phyloP scores from a whole-genome alignment of 148 eudicot species.

The Vaccinium macrocarpon region DNA sequence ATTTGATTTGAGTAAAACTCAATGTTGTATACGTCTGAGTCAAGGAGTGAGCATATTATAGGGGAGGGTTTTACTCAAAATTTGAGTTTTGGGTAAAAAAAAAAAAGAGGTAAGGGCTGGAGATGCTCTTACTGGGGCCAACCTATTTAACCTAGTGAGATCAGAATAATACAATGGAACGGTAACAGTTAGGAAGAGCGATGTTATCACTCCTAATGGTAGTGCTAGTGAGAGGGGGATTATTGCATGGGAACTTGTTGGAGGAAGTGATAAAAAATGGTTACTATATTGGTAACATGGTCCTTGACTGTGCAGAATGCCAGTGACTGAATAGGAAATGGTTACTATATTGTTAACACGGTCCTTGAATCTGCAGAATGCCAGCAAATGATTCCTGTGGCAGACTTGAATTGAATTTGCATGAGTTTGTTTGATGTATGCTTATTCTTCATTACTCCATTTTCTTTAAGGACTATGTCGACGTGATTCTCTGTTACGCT shows the following conservation, averaged over 20 bases:
- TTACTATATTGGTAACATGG: neutral
- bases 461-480: neutral
- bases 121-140: neutral
- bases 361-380: neutral
- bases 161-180: neutral
- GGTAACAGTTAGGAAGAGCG: neutral
- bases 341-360: neutral
- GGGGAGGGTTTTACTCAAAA: neutral
- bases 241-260: neutral
- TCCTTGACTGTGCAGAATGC: neutral
- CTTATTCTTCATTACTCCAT: neutral
- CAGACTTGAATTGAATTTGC: neutral
- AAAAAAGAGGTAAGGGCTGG: neutral
- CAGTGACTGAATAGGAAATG: neutral
- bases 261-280: neutral
- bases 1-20: neutral
- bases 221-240: neutral
- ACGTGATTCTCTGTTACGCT: neutral
- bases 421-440: neutral
- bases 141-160: neutral
- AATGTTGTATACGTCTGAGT: neutral
- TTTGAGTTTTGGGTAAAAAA: neutral
- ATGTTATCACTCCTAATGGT: neutral
- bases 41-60: neutral
- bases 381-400: neutral